A percentile compares a stretch with the other conserved stretches of the same genome.
Evolutionary conservation across 768 basidiomycete genomes (phyloP).

Genomic region (Trametopsis cervina): DNA sequence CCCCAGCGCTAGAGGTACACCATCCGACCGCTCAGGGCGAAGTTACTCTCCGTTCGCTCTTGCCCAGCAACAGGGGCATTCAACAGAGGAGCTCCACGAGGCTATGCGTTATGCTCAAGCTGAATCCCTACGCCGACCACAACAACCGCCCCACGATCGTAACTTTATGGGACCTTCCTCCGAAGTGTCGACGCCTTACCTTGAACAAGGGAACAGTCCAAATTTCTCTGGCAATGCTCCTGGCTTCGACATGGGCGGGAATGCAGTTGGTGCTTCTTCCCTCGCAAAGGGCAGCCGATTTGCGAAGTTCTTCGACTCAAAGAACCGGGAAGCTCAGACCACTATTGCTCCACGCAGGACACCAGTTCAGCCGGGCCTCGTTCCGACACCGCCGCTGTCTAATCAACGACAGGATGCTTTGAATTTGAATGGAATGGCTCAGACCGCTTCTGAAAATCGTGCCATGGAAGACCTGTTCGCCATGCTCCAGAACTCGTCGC

Average conservation of each 20-base stretch:
- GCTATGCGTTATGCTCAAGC: constrained; percentile 14
- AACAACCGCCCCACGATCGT: constrained; percentile 5
- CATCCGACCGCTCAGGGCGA: constrained; percentile 17
- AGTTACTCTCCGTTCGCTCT: constrained; percentile 23
- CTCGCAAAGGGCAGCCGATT: constrained; percentile 73
- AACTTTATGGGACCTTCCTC: neutral
- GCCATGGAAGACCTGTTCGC: constrained; percentile 77
- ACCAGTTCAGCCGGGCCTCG: constrained; percentile 30
- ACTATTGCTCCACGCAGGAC: constrained; percentile 29
- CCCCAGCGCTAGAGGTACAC: constrained; percentile 11
- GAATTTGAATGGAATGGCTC: constrained; percentile 28
- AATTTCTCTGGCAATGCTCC: constrained; percentile 11
- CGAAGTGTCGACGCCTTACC: constrained; percentile 11
- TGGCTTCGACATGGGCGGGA: constrained; percentile 15
- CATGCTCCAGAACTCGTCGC: constrained; percentile 73
- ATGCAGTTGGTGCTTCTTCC: constrained; percentile 34
- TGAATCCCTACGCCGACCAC: constrained; percentile 17
- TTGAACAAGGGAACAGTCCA: constrained; percentile 13
- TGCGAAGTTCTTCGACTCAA: constrained; percentile 84
- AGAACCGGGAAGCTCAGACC: constrained; percentile 39
- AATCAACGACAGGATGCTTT: constrained; percentile 39
- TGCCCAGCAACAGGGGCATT: constrained; percentile 10
- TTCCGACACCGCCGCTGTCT: constrained; percentile 40
- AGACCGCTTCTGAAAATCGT: constrained; percentile 42
- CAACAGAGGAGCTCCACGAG: constrained; percentile 19